Evolutionary conservation across 2,329 filamentous ascomycete species (phyloP).

Genomic region (Fusarium falciforme): DNA sequence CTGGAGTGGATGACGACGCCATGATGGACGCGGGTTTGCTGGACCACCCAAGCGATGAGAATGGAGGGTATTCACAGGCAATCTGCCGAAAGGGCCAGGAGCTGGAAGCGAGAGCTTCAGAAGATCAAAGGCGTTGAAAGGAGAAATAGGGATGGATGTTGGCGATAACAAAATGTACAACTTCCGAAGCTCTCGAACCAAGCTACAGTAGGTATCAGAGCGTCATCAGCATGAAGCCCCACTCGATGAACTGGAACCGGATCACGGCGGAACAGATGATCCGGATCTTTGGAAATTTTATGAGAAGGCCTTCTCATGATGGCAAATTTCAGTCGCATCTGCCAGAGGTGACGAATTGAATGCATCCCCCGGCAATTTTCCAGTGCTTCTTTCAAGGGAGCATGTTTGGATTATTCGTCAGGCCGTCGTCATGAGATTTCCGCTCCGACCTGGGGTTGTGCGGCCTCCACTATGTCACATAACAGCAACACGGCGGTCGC

Average conservation of each 20-base stretch:
- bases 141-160: neutral
- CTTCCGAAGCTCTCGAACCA: constrained; percentile 30
- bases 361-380: constrained; percentile 7
- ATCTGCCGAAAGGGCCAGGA: neutral
- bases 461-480: constrained; percentile 35
- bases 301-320: constrained; percentile 19
- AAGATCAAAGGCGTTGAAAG: constrained; percentile 10
- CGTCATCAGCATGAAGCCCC: constrained; percentile 38
- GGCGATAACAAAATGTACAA: constrained; percentile 27
- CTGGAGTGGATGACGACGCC: constrained; percentile 77
- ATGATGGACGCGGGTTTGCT: constrained; percentile 54
- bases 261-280: constrained; percentile 32
- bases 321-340: constrained; percentile 23
- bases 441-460: constrained; percentile 42
- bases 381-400: constrained; percentile 7
- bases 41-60: neutral
- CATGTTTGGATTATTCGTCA: constrained; percentile 25
- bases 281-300: constrained; percentile 39
- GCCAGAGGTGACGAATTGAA: neutral
- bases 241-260: constrained; percentile 20
- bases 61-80: neutral
- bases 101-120: neutral
- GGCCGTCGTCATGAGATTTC: constrained; percentile 45
- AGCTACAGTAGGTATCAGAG: constrained; percentile 8
- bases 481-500: constrained; percentile 35